Evolutionary conservation across 768 basidiomycete species (phyloP), one percentile per base, ranked within the genome.

Genomic region (Kwoniella dendrophila): DNA sequence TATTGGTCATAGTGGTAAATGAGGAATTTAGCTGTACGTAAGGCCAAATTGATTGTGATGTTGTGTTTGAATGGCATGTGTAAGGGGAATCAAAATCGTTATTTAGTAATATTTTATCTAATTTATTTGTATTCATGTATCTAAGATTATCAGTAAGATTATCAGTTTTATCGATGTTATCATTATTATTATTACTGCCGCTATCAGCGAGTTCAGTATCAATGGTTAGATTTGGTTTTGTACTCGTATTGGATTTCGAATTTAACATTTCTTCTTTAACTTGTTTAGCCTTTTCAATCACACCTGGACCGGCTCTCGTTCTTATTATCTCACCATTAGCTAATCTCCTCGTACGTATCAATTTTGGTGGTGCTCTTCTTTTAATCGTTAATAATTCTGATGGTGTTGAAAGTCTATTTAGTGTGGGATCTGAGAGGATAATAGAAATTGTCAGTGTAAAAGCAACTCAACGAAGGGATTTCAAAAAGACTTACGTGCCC

Each of bases 301-400:
- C 72, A 7, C 57, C 72, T 1, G 67, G 69, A 8, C 77, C 74
- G 10, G 77, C 75, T 14, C 63, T 63, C 16, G 67, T 58, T 1
- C 70, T 70, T 1, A 78, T 65, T 20, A 75, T 47, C 41, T 73
- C 63, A 20, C 77, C 77, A 55, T 73, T 75, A 26, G 73, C 71
- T n/a, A 78, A 66, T 40, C 73, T 67, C 18, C 77, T 62, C 3
- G 74, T 76, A 5, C 77, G 72, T 63, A 76, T 71, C 6, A 78
- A 59, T 49, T 76, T 76, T n/a, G 75, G 77, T 3, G 77, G 71
- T 11, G 77, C 77, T 1, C 75, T 69, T 1, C 77, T 71, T 56
- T 75, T 78, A 68, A 78, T 67, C 2, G 55, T 8, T 26, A 56
- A 47, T 29, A 78, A 47, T 11, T 78, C 75, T 8, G 51, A 43